A percentile compares a stretch with the other conserved stretches of the same genome.
phyloP scores from a whole-genome alignment of 257 asterid species.

The Nicotiana paniculata region DNA sequence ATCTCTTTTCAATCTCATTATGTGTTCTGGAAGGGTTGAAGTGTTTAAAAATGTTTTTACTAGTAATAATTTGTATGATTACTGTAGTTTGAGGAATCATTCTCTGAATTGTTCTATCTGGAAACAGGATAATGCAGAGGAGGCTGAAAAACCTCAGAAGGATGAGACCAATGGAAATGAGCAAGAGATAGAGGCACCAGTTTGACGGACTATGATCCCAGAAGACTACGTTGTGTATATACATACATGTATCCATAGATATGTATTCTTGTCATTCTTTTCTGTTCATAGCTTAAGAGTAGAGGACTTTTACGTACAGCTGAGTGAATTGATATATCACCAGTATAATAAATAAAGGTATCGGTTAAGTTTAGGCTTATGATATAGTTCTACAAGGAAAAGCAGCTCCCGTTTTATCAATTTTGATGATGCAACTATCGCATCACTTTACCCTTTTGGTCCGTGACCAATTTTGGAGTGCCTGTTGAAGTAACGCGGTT shows the following conservation, averaged over 20 bases:
- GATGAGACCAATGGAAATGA: slow-evolving; percentile 24
- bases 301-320: neutral
- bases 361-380: neutral
- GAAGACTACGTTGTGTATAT: slow-evolving; percentile 20
- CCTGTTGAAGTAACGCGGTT: neutral
- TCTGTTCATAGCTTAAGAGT: slow-evolving; percentile 13
- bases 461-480: neutral
- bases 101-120: neutral
- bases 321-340: neutral
- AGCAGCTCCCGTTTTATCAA: neutral
- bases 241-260: slow-evolving; percentile 31
- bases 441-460: neutral
- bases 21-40: neutral
- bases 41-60: neutral
- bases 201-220: slow-evolving; percentile 1
- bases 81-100: neutral
- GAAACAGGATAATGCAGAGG: slow-evolving; percentile 40
- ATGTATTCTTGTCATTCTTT: slow-evolving; percentile 12
- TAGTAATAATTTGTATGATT: neutral
- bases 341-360: neutral
- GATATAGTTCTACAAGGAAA: neutral
- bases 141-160: slow-evolving; percentile 29
- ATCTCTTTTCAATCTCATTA: too few relatives aligned
- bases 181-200: slow-evolving; percentile 19
- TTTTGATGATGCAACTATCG: neutral